phyloP scores from a whole-genome alignment of 2,329 filamentous ascomycete genomes.

The Juglanconis sp. region DNA sequence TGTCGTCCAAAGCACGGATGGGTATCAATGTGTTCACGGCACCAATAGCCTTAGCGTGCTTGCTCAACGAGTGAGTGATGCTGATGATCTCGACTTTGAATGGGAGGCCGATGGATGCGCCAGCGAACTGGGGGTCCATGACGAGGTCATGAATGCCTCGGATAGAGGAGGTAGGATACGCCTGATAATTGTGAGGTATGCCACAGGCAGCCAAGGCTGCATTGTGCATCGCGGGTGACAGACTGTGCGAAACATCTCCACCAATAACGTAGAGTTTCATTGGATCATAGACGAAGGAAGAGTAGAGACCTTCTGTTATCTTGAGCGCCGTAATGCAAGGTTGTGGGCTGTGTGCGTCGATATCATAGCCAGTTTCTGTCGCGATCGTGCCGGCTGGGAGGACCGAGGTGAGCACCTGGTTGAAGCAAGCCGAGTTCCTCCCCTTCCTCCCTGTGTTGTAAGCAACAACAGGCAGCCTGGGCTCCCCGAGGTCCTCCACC shows the following conservation, averaged over 20 bases:
- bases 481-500: slow-evolving; percentile 39
- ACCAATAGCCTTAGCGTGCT: slow-evolving; percentile 70
- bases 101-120: slow-evolving; percentile 67
- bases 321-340: slow-evolving; percentile 57
- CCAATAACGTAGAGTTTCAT: slow-evolving; percentile 74
- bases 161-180: slow-evolving; percentile 60
- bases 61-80: slow-evolving; percentile 65
- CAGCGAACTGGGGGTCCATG: slow-evolving; percentile 65
- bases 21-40: slow-evolving; percentile 76
- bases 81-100: slow-evolving; percentile 74
- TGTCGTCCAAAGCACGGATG: slow-evolving; percentile 56
- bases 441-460: slow-evolving; percentile 65
- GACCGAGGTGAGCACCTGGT: slow-evolving; percentile 61
- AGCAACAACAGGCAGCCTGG: slow-evolving; percentile 53
- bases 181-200: slow-evolving; percentile 65
- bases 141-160: slow-evolving; percentile 62
- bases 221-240: slow-evolving; percentile 77
- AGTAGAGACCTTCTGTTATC: slow-evolving; percentile 63
- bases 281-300: slow-evolving; percentile 63
- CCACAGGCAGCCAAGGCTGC: slow-evolving; percentile 65
- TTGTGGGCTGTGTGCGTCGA: slow-evolving; percentile 22
- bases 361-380: slow-evolving; percentile 20
- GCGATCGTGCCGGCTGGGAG: slow-evolving; percentile 36
- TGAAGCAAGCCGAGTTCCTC: slow-evolving; percentile 64
- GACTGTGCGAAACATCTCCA: slow-evolving; percentile 67